A percentile compares a stretch with the other conserved stretches of the same genome.
Conservation (phyloP, 805 yeast species). For the Kockiozyma suomiensis region DNA sequence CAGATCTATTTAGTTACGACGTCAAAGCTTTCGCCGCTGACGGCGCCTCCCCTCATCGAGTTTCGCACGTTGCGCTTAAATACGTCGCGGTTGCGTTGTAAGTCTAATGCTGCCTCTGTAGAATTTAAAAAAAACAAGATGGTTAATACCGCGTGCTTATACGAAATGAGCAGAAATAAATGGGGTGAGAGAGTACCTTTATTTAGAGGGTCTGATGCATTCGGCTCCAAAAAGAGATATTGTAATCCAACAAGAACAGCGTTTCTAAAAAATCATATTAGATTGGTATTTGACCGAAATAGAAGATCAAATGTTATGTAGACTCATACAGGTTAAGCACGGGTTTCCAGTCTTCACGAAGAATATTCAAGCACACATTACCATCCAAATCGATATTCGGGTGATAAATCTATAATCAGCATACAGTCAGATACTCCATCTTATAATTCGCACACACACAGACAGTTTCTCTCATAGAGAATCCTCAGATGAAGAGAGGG, state of each 20-base stretch:
- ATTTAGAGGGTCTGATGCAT: slow-evolving; percentile 88
- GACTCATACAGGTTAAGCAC: slow-evolving; percentile 62
- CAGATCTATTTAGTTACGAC: slow-evolving; percentile 49
- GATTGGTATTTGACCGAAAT: not conserved
- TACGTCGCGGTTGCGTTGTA: slow-evolving; percentile 42
- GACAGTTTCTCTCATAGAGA: too few relatives aligned
- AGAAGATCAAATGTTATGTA: not conserved
- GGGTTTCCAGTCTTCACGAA: slow-evolving; percentile 96
- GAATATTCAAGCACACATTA: slow-evolving; percentile 85
- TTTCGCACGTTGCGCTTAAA: slow-evolving; percentile 61
- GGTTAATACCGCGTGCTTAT: not conserved
- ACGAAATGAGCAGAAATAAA: not conserved
- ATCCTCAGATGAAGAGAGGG: too few relatives aligned
- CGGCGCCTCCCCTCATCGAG: slow-evolving; percentile 73
- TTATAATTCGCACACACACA: too few relatives aligned
- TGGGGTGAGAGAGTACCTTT: slow-evolving; percentile 48
- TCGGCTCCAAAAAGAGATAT: slow-evolving; percentile 85
- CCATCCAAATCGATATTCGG: slow-evolving; percentile 93
- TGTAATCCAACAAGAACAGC: slow-evolving; percentile 82
- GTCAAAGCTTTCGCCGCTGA: slow-evolving; percentile 65
- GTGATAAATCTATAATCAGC: slow-evolving; percentile 65
- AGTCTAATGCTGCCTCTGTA: slow-evolving; percentile 42
- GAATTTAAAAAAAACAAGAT: not conserved
- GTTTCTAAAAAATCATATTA: slow-evolving; percentile 52
- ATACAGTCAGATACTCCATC: too few relatives aligned